Evolutionary conservation across 1,139 yeast species (phyloP).

Genomic region (Yamadazyma sp.): DNA sequence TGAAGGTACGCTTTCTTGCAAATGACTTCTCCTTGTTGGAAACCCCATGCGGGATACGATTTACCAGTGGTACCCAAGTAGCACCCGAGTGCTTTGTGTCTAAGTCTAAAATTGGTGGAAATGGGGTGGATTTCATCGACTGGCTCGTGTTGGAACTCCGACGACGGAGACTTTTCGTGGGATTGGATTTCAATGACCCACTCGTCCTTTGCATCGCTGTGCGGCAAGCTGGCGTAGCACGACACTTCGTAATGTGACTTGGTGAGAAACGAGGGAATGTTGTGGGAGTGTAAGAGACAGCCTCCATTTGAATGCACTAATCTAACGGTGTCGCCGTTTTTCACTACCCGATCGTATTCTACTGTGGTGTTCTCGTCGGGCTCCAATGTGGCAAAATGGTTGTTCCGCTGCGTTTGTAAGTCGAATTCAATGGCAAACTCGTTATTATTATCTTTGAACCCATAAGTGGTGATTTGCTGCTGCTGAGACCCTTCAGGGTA

Average conservation of each 20-base stretch:
- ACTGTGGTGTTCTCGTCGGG: conserved; percentile 28
- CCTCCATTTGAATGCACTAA: conserved; percentile 54
- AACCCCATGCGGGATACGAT: conserved; percentile 79
- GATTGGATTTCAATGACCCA: conserved; percentile 68
- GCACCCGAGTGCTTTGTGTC: conserved; percentile 64
- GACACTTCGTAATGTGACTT: conserved; percentile 60
- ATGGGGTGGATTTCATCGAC: conserved; percentile 57
- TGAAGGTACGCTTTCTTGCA: conserved; percentile 54
- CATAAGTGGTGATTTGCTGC: conserved; percentile 75
- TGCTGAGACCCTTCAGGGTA: conserved; percentile 77
- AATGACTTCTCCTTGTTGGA: conserved; percentile 75
- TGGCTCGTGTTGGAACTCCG: conserved; percentile 41
- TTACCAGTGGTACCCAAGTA: conserved; percentile 73
- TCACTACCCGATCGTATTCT: conserved; percentile 22
- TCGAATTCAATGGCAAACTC: conserved; percentile 57
- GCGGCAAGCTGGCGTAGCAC: conserved; percentile 58
- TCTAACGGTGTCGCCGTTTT: conserved; percentile 57
- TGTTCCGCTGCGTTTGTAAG: conserved; percentile 22
- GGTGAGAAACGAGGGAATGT: conserved; percentile 54
- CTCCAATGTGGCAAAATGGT: conserved; percentile 32
- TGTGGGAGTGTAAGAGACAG: conserved; percentile 63
- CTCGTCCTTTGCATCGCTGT: conserved; percentile 65
- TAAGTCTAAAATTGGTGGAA: conserved; percentile 66
- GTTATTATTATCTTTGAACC: conserved; percentile 69
- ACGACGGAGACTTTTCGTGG: conserved; percentile 55